Conservation (phyloP, 129 eudicot species). For the Ambrosia artemisiifolia region DNA sequence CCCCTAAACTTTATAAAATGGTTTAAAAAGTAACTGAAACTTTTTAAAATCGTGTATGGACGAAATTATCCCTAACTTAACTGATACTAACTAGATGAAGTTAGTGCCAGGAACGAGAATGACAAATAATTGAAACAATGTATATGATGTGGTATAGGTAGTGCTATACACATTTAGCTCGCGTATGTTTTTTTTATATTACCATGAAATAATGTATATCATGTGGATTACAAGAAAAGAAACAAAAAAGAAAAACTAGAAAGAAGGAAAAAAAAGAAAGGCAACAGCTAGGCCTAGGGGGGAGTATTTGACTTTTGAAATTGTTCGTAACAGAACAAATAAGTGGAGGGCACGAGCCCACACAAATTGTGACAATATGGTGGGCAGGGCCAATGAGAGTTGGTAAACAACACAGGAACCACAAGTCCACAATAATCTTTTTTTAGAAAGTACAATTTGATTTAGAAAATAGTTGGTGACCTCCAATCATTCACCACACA, state of each 20-base stretch:
- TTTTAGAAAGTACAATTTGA: not conserved
- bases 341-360: not conserved
- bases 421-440: not conserved
- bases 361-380: not conserved
- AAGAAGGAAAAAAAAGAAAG: not conserved
- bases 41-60: too few species aligned
- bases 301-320: not conserved
- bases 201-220: not conserved
- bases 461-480: constrained; percentile 5
- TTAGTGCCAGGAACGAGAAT: too few species aligned
- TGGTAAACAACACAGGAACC: constrained; percentile 11
- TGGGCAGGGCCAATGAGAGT: not conserved
- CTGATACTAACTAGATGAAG: too few species aligned
- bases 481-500: constrained; percentile 8
- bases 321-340: not conserved
- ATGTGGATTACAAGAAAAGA: not conserved
- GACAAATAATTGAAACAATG: too few species aligned
- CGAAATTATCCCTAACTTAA: too few species aligned
- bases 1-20: too few species aligned
- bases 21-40: too few species aligned
- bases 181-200: not conserved
- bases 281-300: not conserved
- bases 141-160: too few species aligned
- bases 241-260: not conserved
- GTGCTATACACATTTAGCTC: too few species aligned